These are phyloP conservation scores for Suillus variegatus DNA, from an alignment of 768 basidiomycete species.

Conservation along the genomic window DNA sequence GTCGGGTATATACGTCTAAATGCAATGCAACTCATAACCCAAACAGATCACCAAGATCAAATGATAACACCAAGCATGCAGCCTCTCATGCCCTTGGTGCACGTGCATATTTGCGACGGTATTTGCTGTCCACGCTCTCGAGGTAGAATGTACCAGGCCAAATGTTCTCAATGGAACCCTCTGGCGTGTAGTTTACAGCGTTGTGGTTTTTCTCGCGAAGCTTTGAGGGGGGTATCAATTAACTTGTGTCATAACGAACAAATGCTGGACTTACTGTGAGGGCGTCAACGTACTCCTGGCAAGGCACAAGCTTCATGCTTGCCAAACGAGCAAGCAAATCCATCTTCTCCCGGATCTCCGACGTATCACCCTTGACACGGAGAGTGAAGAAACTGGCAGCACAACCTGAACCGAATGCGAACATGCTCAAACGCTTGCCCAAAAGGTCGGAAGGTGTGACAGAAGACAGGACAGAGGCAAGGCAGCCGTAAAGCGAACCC, in stretches of 20 bases:
- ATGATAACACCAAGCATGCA: not conserved
- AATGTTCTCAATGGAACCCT: conserved; percentile 87
- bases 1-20: conserved; percentile 8
- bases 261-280: conserved; percentile 52
- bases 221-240: conserved; percentile 39
- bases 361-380: conserved; percentile 84
- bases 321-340: conserved; percentile 77
- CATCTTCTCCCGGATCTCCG: conserved; percentile 78
- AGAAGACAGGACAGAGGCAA: conserved; percentile 80
- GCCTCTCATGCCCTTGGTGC: conserved; percentile 30
- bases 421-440: conserved; percentile 89
- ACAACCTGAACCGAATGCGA: conserved; percentile 95
- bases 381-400: conserved; percentile 94
- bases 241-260: conserved; percentile 1
- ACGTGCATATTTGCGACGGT: conserved; percentile 83
- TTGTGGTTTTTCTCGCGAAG: conserved; percentile 98
- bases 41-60: not conserved
- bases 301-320: conserved; percentile 87
- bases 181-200: conserved; percentile 78
- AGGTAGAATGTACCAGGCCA: conserved; percentile 96
- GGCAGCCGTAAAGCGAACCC: conserved; percentile 91
- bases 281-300: conserved; percentile 89
- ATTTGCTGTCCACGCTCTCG: conserved; percentile 84
- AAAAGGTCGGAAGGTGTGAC: conserved; percentile 68
- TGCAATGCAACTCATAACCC: not conserved